Evolutionary conservation across 805 yeast genomes (phyloP).

Genomic region (Suhomyces emberorum): DNA sequence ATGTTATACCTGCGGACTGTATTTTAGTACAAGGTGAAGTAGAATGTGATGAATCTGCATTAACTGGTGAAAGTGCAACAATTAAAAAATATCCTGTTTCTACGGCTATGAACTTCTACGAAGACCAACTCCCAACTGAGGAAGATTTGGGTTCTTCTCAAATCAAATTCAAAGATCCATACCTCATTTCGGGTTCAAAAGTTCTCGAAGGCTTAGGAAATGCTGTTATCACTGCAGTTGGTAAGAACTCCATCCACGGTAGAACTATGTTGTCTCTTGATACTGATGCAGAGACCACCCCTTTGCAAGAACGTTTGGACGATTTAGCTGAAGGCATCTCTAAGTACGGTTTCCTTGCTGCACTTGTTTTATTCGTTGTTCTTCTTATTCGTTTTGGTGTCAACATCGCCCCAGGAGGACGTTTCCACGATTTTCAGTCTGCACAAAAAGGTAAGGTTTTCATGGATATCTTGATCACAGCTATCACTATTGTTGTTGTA

Average conservation of each 20-base stretch:
- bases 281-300: constrained; percentile 79
- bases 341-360: constrained; percentile 87
- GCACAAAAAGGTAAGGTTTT: constrained; percentile 83
- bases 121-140: constrained; percentile 20
- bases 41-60: constrained; percentile 87
- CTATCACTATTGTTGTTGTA: constrained; percentile 90
- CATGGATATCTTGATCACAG: constrained; percentile 81
- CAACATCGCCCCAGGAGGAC: constrained; percentile 52
- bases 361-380: constrained; percentile 74
- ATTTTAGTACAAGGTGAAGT: constrained; percentile 69
- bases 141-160: constrained; percentile 41
- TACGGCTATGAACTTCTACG: constrained; percentile 32
- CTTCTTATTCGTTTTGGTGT: constrained; percentile 73
- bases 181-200: constrained; percentile 88
- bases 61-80: constrained; percentile 92
- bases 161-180: constrained; percentile 62
- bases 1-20: constrained; percentile 86
- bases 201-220: constrained; percentile 81
- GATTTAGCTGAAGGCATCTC: constrained; percentile 89
- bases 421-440: constrained; percentile 38
- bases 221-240: constrained; percentile 87
- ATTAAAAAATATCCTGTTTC: constrained; percentile 63
- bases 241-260: constrained; percentile 86
- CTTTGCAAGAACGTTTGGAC: constrained; percentile 79
- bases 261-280: constrained; percentile 80